Evolutionary conservation across 768 basidiomycete species (phyloP).

Genomic region (Collybia mongolica): DNA sequence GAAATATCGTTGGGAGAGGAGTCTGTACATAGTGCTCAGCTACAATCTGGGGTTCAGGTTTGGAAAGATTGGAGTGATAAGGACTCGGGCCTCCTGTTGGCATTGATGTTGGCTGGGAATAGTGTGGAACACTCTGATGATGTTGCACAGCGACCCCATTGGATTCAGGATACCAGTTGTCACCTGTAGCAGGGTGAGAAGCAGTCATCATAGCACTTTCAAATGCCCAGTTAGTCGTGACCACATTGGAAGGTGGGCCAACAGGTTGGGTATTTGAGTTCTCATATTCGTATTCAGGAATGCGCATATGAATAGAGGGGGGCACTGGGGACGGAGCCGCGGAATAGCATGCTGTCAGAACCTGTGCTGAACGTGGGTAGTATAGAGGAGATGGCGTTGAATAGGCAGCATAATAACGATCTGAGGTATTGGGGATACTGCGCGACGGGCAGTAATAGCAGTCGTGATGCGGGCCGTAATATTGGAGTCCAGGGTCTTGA

Average conservation of each 20-base stretch:
- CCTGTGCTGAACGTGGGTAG: conserved; percentile 6
- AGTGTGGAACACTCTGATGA: conserved; percentile 8
- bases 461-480: conserved; percentile 15
- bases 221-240: conserved; percentile 20
- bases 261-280: conserved; percentile 10
- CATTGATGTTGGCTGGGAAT: conserved; percentile 8
- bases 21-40: too few species aligned
- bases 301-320: conserved; percentile 6
- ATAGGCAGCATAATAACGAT: conserved; percentile 13
- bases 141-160: background rate
- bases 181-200: conserved; percentile 7
- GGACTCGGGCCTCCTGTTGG: background rate
- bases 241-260: conserved; percentile 5
- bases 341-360: background rate
- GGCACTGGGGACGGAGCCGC: background rate
- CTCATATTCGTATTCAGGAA: conserved; percentile 16
- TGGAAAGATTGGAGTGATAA: conserved; percentile 3
- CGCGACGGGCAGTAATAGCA: conserved; percentile 33
- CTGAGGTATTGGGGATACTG: conserved; percentile 8
- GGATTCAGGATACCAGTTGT: conserved; percentile 13
- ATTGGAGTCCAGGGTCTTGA: conserved; percentile 9
- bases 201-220: conserved; percentile 23
- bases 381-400: conserved; percentile 16
- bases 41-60: conserved; percentile 10
- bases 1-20: background rate